Evolutionary conservation across 2,329 filamentous ascomycete species (phyloP).

Genomic region (Epichloe coenophiala): DNA sequence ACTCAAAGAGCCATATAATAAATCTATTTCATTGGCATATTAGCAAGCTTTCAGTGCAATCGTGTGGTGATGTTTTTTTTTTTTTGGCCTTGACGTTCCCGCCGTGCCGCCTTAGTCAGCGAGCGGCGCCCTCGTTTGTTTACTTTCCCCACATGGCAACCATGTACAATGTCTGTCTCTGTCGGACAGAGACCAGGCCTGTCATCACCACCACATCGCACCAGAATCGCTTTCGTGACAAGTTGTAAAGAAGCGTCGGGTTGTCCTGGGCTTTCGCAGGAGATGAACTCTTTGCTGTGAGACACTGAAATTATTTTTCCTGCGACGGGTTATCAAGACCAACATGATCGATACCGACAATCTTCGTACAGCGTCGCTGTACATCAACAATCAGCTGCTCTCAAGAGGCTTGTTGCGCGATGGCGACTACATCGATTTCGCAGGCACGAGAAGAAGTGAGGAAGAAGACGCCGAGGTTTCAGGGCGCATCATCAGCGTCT

Average conservation of each 20-base stretch:
- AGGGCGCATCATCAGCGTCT: constrained; percentile 77
- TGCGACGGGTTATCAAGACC: constrained; percentile 1
- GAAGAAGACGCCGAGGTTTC: constrained; percentile 49
- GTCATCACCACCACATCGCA: not conserved
- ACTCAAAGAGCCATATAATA: not conserved
- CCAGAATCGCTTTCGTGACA: constrained; percentile 1
- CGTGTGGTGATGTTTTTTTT: not conserved
- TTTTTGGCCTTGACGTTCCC: no score
- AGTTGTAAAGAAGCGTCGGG: not conserved
- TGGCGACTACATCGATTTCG: constrained; percentile 72
- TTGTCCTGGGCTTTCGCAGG: not conserved
- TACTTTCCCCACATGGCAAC: constrained; percentile 27
- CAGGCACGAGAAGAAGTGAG: constrained; percentile 50
- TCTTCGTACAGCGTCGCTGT: constrained; percentile 52
- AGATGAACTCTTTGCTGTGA: not conserved
- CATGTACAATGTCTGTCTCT: constrained; percentile 9
- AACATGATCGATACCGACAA: constrained; percentile 46
- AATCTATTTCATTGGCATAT: no score
- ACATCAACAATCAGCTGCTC: constrained; percentile 60
- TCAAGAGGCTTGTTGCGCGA: constrained; percentile 52
- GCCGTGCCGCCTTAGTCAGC: constrained; percentile 12
- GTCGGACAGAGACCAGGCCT: constrained; percentile 1
- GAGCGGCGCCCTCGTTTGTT: constrained; percentile 17
- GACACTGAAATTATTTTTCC: not conserved
- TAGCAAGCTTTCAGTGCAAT: not conserved